Evolutionary conservation across 2,329 filamentous ascomycete species (phyloP).

Genomic region (Capronia coronata): DNA sequence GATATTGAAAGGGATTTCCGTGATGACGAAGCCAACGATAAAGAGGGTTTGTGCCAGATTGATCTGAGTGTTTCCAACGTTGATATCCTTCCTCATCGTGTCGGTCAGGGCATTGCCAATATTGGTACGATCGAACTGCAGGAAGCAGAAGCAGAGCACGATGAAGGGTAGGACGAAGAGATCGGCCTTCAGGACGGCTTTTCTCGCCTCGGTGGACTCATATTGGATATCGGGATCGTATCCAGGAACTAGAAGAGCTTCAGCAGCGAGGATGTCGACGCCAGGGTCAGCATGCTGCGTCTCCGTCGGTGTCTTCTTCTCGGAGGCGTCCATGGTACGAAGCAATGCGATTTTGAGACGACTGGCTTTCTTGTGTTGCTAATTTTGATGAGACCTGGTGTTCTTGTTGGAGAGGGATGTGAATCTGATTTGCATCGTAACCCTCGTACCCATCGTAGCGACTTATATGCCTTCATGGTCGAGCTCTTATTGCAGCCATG

Average conservation of each 20-base stretch:
- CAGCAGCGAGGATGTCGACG: not conserved
- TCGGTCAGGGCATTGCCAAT: conserved; percentile 48
- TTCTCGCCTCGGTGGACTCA: conserved; percentile 6
- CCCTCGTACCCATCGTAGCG: no score
- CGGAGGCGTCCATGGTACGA: not conserved
- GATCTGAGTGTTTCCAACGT: conserved; percentile 42
- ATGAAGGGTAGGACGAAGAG: conserved; percentile 27
- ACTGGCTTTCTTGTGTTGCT: not conserved
- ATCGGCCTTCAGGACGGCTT: conserved; percentile 13
- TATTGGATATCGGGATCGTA: conserved; percentile 8
- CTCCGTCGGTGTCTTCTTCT: not conserved
- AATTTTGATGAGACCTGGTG: not conserved
- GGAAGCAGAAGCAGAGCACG: conserved; percentile 28
- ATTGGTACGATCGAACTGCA: conserved; percentile 34
- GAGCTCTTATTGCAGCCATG: no score
- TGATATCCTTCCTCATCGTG: conserved; percentile 39
- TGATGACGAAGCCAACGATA: conserved; percentile 47
- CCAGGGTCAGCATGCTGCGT: not conserved
- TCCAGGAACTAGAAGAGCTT: conserved; percentile 3
- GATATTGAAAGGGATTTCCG: conserved; percentile 57
- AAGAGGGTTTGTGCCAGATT: conserved; percentile 53
- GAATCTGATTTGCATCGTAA: no score
- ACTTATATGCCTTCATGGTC: no score
- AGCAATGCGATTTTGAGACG: no score
- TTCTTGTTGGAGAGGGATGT: not conserved